Conservation (phyloP, 805 yeast genomes). For the Wickerhamiella qilinensis region DNA sequence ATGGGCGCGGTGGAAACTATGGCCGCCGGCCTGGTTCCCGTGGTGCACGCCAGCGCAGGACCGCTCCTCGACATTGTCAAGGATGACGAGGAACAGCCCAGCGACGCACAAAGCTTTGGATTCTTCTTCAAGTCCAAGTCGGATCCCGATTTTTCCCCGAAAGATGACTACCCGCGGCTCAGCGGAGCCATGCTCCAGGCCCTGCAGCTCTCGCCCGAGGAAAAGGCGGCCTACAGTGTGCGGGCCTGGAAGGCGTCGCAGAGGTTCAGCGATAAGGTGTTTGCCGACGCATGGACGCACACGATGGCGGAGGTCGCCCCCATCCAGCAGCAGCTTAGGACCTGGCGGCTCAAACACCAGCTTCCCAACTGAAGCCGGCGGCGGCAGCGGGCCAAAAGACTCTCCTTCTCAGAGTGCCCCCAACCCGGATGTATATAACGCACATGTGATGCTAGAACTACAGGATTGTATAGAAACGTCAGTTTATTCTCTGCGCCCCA, state of each 20-base stretch:
- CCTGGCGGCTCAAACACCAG: not conserved
- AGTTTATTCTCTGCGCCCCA: too few species aligned
- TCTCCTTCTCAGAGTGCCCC: not conserved
- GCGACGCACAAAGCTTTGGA: slow-evolving; percentile 34
- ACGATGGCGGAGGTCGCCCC: not conserved
- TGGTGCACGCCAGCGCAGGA: slow-evolving; percentile 92
- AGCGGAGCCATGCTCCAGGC: slow-evolving; percentile 32
- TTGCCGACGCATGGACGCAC: slow-evolving; percentile 37
- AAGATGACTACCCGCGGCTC: slow-evolving; percentile 30
- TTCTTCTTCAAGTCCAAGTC: slow-evolving; percentile 53
- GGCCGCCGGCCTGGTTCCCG: slow-evolving; percentile 72
- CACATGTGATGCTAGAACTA: too few species aligned
- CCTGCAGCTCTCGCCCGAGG: slow-evolving; percentile 24
- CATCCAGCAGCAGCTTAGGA: not conserved
- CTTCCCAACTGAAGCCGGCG: not conserved
- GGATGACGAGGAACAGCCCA: slow-evolving; percentile 29
- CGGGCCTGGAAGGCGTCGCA: slow-evolving; percentile 27
- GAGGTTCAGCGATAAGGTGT: slow-evolving; percentile 47
- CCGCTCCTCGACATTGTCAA: slow-evolving; percentile 77
- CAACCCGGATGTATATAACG: too few species aligned
- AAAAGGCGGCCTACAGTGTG: slow-evolving; percentile 27
- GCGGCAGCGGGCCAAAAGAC: not conserved
- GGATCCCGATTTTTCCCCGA: slow-evolving; percentile 50
- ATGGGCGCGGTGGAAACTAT: slow-evolving; percentile 90
- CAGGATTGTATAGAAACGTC: too few species aligned